Percentiles rank a stretch among this genome's conserved stretches.
Evolutionary conservation across 345 rosid genomes (phyloP).

Genomic region (Hypericum androsaemum): DNA sequence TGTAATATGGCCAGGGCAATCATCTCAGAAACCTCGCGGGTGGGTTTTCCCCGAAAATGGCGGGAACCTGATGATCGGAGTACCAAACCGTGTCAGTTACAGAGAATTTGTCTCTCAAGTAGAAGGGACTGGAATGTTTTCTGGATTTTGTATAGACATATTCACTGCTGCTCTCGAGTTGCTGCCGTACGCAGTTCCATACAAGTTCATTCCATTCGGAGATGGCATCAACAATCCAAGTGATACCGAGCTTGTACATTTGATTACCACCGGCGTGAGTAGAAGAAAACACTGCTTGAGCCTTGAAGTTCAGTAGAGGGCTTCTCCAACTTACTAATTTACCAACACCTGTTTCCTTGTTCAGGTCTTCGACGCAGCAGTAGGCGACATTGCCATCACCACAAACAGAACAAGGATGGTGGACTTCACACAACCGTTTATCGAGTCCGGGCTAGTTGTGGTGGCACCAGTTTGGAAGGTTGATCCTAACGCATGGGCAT

Average conservation of each 20-base stretch:
- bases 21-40: constrained; percentile 7
- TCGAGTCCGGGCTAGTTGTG: constrained; percentile 83
- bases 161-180: constrained; percentile 8
- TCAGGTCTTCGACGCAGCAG: too few relatives aligned
- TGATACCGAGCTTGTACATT: constrained; percentile 1
- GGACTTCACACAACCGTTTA: constrained; percentile 84
- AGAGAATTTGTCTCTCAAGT: constrained; percentile 6
- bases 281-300: too few relatives aligned
- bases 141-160: constrained; percentile 22
- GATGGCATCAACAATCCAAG: constrained; percentile 9
- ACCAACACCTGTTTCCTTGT: too few relatives aligned
- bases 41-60: constrained; percentile 11
- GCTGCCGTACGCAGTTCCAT: constrained; percentile 15
- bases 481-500: constrained; percentile 65
- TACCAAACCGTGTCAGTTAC: constrained; percentile 5
- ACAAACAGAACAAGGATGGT: constrained; percentile 58
- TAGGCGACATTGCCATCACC: background rate
- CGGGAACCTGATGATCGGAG: constrained; percentile 6
- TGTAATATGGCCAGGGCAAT: constrained; percentile 7
- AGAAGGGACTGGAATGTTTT: background rate
- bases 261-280: constrained; percentile 11
- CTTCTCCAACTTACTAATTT: too few relatives aligned
- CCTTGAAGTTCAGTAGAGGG: too few relatives aligned
- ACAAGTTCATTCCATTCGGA: constrained; percentile 6
- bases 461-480: constrained; percentile 70